Evolutionary conservation across 1,284 basidiomycete species (phyloP).

Genomic region (Fomitopsis schrenkii): DNA sequence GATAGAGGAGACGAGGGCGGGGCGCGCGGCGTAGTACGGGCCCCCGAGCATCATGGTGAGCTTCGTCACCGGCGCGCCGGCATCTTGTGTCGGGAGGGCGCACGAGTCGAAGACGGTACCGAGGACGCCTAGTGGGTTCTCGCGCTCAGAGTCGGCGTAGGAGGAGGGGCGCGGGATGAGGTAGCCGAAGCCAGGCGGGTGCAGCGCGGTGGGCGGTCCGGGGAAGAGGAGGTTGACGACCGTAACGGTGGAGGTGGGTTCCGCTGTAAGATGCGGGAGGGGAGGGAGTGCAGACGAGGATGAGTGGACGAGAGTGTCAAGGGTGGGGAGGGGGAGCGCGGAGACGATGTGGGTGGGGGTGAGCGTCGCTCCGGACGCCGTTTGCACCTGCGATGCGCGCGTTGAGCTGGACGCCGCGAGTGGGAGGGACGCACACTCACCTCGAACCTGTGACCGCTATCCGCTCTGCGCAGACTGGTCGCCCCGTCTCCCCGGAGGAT

Average conservation of each 20-base stretch:
- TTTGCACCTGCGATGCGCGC: conserved; percentile 35
- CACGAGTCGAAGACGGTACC: conserved; percentile 86
- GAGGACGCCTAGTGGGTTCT: conserved; percentile 52
- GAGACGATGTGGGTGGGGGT: conserved; percentile 58
- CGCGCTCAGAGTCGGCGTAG: conserved; percentile 35
- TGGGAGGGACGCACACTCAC: conserved; percentile 21
- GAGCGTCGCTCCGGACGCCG: conserved; percentile 34
- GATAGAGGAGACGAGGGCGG: conserved; percentile 17
- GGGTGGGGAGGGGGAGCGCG: conserved; percentile 65
- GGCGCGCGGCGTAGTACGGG: conserved; percentile 57
- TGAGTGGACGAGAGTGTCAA: conserved; percentile 48
- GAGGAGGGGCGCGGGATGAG: conserved; percentile 78
- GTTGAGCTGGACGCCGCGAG: not conserved
- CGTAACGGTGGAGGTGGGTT: conserved; percentile 63
- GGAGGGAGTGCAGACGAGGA: conserved; percentile 25
- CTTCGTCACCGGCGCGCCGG: conserved; percentile 48
- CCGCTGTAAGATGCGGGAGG: conserved; percentile 45
- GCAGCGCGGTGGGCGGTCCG: conserved; percentile 44
- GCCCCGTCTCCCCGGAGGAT: conserved; percentile 46
- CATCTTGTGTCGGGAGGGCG: conserved; percentile 68
- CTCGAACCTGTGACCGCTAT: conserved; percentile 35
- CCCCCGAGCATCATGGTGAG: conserved; percentile 93
- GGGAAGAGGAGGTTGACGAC: conserved; percentile 77
- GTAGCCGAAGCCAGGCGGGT: conserved; percentile 91
- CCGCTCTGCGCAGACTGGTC: conserved; percentile 31